A percentile compares a stretch with the other conserved stretches of the same genome.
phyloP scores from a whole-genome alignment of 192 early-diverging fungal species.

The Linnemannia exigua region DNA sequence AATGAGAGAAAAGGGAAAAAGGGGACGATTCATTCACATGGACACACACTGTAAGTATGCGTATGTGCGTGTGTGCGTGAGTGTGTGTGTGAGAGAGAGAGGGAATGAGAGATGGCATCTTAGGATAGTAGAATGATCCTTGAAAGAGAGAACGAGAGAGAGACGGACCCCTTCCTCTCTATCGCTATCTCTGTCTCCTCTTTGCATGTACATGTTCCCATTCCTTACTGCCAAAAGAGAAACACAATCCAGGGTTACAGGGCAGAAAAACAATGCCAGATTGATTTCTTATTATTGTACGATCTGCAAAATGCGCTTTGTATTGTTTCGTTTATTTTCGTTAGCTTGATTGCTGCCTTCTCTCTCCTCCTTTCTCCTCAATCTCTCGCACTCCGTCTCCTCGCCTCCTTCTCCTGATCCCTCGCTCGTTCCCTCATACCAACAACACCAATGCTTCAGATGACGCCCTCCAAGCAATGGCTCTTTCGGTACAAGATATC shows the following conservation, averaged over 20 bases:
- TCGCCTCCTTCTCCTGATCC: not conserved
- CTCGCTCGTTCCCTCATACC: too few species aligned
- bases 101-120: too few species aligned
- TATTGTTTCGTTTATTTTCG: not conserved
- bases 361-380: not conserved
- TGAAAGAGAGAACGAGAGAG: too few species aligned
- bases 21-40: not conserved
- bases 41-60: too few species aligned
- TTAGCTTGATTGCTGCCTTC: not conserved
- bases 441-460: constrained; percentile 11
- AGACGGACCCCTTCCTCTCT: not conserved
- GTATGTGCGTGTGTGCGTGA: too few species aligned
- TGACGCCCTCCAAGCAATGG: constrained; percentile 51
- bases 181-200: not conserved
- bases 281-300: not conserved
- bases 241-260: not conserved
- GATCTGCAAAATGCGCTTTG: not conserved
- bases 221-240: not conserved
- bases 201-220: not conserved
- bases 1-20: not conserved
- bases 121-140: too few species aligned
- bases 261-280: not conserved
- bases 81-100: too few species aligned
- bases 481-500: constrained; percentile 78
- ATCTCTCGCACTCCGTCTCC: not conserved